A percentile compares a stretch with the other conserved stretches of the same genome.
Conservation (phyloP, 2,329 filamentous ascomycete genomes). For the Graphiopsis chlorocephala region DNA sequence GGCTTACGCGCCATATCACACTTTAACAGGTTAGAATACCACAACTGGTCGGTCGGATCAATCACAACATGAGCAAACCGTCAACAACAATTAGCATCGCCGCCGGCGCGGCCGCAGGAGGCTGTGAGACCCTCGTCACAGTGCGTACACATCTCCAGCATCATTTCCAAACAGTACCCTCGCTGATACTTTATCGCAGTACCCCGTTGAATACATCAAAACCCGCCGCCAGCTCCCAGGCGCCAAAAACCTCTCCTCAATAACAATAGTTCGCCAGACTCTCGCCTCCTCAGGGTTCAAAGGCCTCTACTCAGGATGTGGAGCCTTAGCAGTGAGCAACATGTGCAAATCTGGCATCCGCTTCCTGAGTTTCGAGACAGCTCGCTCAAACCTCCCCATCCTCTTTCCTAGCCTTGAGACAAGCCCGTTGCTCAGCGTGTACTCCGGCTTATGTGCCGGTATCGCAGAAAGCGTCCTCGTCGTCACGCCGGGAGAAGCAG, state of each 20-base stretch:
- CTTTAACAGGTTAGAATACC: no score
- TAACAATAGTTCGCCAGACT: slow-evolving; percentile 9
- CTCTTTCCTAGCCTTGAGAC: slow-evolving; percentile 15
- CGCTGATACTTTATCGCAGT: not conserved
- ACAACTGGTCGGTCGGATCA: no score
- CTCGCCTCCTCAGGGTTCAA: not conserved
- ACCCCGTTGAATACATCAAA: slow-evolving; percentile 19
- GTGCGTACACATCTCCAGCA: not conserved
- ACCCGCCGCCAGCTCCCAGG: slow-evolving; percentile 16
- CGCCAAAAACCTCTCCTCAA: slow-evolving; percentile 11
- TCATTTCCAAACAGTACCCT: not conserved
- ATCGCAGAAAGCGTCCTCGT: slow-evolving; percentile 26
- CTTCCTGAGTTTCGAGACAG: slow-evolving; percentile 27
- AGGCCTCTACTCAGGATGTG: slow-evolving; percentile 13
- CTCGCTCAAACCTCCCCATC: slow-evolving; percentile 14
- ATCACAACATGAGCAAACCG: slow-evolving; percentile 1
- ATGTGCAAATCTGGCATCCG: slow-evolving; percentile 23
- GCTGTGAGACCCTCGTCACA: slow-evolving; percentile 14
- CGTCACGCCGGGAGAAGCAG: slow-evolving; percentile 30
- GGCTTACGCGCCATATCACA: not conserved
- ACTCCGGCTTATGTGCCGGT: slow-evolving; percentile 26
- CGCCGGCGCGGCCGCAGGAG: slow-evolving; percentile 14
- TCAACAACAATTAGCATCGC: slow-evolving; percentile 12
- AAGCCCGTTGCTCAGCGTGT: slow-evolving; percentile 24
- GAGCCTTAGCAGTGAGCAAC: slow-evolving; percentile 11